phyloP scores from a whole-genome alignment of 805 yeast species.

The Starmera dryadoides region DNA sequence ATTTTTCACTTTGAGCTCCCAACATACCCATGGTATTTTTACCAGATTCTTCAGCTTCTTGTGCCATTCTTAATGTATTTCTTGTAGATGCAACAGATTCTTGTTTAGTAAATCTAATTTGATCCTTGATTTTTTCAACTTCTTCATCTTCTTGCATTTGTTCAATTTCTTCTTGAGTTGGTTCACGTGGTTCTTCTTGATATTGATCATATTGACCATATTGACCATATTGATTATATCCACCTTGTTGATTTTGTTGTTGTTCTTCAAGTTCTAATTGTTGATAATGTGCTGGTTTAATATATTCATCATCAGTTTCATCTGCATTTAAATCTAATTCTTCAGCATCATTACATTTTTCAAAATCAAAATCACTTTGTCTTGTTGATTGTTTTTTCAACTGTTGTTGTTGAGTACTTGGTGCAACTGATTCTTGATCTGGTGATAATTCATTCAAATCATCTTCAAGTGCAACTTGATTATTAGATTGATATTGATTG shows the following conservation, averaged over 20 bases:
- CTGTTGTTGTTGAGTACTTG: background rate
- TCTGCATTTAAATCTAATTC: slow-evolving; percentile 24
- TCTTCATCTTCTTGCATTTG: slow-evolving; percentile 72
- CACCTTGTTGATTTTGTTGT: slow-evolving; percentile 30
- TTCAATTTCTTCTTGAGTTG: slow-evolving; percentile 19
- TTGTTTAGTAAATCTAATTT: slow-evolving; percentile 76
- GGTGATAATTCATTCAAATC: slow-evolving; percentile 19
- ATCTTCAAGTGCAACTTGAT: slow-evolving; percentile 17
- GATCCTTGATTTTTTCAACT: slow-evolving; percentile 77
- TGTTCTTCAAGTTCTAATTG: slow-evolving; percentile 13
- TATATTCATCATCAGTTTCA: slow-evolving; percentile 2
- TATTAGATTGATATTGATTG: background rate
- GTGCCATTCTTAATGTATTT: slow-evolving; percentile 67
- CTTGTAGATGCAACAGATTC: slow-evolving; percentile 82
- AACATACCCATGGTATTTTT: slow-evolving; percentile 83
- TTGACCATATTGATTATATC: slow-evolving; percentile 64
- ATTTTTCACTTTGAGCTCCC: slow-evolving; percentile 87
- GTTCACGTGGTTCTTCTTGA: slow-evolving; percentile 22
- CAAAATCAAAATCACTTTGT: slow-evolving; percentile 17
- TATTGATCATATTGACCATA: slow-evolving; percentile 35
- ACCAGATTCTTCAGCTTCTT: slow-evolving; percentile 67
- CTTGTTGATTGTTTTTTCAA: background rate
- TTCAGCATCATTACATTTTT: slow-evolving; percentile 2
- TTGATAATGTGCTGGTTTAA: slow-evolving; percentile 5
- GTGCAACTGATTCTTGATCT: slow-evolving; percentile 1